A percentile compares a stretch with the other conserved stretches of the same genome.
These are phyloP conservation scores for Ophiorrhiza pumila DNA, from an alignment of 257 asterid genomes.

Conservation along the genomic window DNA sequence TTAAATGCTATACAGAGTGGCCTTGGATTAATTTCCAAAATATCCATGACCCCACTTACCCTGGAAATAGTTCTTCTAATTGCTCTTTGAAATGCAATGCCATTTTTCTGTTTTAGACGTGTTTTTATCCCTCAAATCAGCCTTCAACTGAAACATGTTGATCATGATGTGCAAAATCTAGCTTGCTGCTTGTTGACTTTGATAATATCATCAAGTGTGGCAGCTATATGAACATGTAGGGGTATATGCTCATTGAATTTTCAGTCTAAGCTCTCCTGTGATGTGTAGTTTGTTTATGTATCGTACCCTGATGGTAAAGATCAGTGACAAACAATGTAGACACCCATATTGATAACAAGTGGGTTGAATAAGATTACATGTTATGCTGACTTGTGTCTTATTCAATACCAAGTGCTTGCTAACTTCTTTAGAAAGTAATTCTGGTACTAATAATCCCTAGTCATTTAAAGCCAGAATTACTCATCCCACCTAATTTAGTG, in stretches of 20 bases:
- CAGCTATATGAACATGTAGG: not conserved
- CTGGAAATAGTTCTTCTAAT: not conserved
- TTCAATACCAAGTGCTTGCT: not conserved
- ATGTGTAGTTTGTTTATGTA: not conserved
- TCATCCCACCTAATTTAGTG: not conserved
- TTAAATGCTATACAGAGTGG: not conserved
- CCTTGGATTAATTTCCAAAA: not conserved
- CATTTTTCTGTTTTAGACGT: not conserved
- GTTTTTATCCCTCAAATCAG: no score
- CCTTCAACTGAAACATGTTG: not conserved
- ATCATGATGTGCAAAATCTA: no score
- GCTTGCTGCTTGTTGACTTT: not conserved
- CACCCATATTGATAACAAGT: not conserved
- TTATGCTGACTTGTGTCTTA: not conserved
- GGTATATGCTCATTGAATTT: not conserved
- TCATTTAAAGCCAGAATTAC: not conserved
- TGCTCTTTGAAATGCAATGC: not conserved
- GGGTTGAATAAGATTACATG: not conserved
- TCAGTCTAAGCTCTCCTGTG: not conserved
- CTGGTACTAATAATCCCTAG: not conserved
- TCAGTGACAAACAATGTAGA: not conserved
- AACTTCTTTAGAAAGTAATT: not conserved
- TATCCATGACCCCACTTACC: not conserved
- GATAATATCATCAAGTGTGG: constrained; percentile 2
- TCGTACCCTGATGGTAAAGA: not conserved